A percentile compares a stretch with the other conserved stretches of the same genome.
phyloP scores from a whole-genome alignment of 1,284 basidiomycete genomes.

The Leccinum laetum region DNA sequence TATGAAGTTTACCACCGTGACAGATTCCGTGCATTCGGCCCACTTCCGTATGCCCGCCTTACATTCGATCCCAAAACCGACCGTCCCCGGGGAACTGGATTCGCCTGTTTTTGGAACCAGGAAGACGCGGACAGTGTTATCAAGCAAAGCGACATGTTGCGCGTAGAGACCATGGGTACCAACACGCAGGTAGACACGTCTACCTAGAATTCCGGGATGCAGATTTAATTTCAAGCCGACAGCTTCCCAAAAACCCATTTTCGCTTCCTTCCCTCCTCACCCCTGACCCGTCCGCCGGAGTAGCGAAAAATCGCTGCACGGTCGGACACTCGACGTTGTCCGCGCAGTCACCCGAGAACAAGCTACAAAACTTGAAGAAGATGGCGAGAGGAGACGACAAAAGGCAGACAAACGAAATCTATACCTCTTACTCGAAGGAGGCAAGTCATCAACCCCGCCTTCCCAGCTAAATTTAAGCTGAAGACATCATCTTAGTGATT shows the following conservation, averaged over 20 bases:
- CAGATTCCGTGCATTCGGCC: conserved; percentile 87
- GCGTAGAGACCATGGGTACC: conserved; percentile 57
- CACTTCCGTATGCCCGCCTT: conserved; percentile 92
- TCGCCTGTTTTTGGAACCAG: conserved; percentile 97
- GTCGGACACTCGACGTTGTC: conserved; percentile 89
- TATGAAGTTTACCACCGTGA: conserved; percentile 1
- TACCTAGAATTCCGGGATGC: not conserved
- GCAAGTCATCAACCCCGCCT: conserved; percentile 41
- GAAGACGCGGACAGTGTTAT: conserved; percentile 89
- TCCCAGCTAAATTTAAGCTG: not conserved
- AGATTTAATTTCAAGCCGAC: conserved; percentile 13
- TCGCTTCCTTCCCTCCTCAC: conserved; percentile 86
- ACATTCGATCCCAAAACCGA: conserved; percentile 85
- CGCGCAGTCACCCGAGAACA: conserved; percentile 90
- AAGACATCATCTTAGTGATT: conserved; percentile 59
- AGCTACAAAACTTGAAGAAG: conserved; percentile 86
- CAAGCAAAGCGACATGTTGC: conserved; percentile 76
- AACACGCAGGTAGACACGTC: conserved; percentile 32
- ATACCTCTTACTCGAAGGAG: conserved; percentile 95
- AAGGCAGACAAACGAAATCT: conserved; percentile 97
- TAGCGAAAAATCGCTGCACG: conserved; percentile 90
- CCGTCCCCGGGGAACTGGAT: conserved; percentile 92
- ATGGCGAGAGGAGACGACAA: conserved; percentile 80
- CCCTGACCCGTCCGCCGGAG: conserved; percentile 90
- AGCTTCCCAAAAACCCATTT: conserved; percentile 82